Base-by-base conservation (phyloP, 192 early-diverging fungal genomes). In the Coemansia sp. region DNA sequence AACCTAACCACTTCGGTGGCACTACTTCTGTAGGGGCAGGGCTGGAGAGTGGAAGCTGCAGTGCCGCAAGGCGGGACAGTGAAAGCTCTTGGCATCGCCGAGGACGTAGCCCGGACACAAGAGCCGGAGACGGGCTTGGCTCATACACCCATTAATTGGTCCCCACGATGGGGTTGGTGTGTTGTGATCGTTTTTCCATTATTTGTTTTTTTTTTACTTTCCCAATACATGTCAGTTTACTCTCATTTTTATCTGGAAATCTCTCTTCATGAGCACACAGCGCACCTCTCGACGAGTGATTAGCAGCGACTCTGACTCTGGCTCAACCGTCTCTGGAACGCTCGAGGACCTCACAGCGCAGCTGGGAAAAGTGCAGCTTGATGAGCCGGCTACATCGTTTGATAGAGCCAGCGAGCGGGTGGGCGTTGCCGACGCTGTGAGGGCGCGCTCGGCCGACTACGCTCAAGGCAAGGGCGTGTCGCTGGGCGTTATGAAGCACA, bases 361-460 rank as follows among this genome's bases (percentile, higher is more conserved):
- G 9, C 21, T 44, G 19, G 4, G 8, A 5, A 11, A 14, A 32
- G n/a, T 17, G 8, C n/a, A 52, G n/a, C 29, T 32, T 5, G 48
- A 33, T 22, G 7, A 9, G 15, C 12, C 10, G 46, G 0, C 15
- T n/a, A 32, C 14, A 4, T 6, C 50, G 1, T 2, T 15, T 3
- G 5, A 7, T 33, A 29, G 7, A 17, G 36, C n/a, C 36, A 22
- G 10, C 15, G 7, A 21, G 18, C 5, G 17, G 9, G 35, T 56
- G 19, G 54, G 54, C 14, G 54, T 56, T 22, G 54, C 12, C 24
- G 44, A 60, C 22, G 41, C 59, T 4, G n/a, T 60, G 44, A 48
- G 15, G 32, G 44, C 59, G n/a, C 59, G 44, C 11, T 46, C 35
- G n/a, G 12, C 32, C 24, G 44, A 44, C 22, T 48, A 48, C n/a